Evolutionary conservation across 2,329 filamentous ascomycete species (phyloP).

Genomic region (Aspergillus chevalieri): DNA sequence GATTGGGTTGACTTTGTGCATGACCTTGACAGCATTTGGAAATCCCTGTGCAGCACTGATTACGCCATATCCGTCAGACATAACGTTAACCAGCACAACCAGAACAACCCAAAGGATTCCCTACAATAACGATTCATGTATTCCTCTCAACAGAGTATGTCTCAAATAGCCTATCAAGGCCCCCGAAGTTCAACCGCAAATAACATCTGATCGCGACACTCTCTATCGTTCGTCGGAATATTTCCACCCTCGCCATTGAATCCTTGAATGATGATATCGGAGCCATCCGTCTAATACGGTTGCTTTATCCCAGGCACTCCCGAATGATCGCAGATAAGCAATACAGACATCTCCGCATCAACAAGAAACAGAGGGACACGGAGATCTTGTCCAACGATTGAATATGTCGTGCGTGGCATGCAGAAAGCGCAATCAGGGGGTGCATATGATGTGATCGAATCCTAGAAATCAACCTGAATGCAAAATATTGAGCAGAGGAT

Average conservation of each 20-base stretch:
- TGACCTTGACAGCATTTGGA: neutral
- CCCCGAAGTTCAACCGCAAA: neutral
- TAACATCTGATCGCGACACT: neutral
- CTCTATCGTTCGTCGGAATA: too few relatives aligned
- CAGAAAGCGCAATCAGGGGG: constrained; percentile 22
- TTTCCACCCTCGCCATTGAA: constrained; percentile 12
- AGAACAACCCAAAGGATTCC: neutral
- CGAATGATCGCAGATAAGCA: constrained; percentile 5
- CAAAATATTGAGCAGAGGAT: neutral
- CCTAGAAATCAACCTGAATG: neutral
- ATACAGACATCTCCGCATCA: neutral
- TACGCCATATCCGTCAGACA: neutral
- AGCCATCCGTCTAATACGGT: neutral
- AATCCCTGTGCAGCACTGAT: neutral
- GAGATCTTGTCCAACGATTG: neutral
- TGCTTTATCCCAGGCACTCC: neutral
- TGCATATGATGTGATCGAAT: constrained; percentile 27
- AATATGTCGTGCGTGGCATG: constrained; percentile 1
- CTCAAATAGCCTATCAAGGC: neutral
- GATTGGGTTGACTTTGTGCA: too few relatives aligned
- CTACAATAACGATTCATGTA: neutral
- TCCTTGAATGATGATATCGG: constrained; percentile 19
- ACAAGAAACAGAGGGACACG: neutral
- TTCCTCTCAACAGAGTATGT: neutral
- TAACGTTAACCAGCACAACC: neutral